Evolutionary conservation across 2,329 filamentous ascomycete species (phyloP).

Genomic region (Aspergillus sp.): DNA sequence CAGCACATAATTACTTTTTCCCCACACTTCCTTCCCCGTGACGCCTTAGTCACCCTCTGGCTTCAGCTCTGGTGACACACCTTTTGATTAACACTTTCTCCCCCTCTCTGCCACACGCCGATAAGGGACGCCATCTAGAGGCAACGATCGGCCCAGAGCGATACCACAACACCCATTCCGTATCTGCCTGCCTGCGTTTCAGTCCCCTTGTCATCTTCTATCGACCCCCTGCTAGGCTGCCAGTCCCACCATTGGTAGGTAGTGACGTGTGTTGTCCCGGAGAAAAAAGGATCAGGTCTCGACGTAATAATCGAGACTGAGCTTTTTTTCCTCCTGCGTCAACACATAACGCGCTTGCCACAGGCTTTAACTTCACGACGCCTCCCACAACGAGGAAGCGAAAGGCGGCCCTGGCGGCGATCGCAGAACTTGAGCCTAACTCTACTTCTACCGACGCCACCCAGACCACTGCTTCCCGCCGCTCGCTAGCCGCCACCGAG

Average conservation of each 20-base stretch:
- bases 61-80: conserved; percentile 10
- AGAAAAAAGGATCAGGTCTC: conserved; percentile 29
- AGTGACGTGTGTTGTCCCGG: conserved; percentile 32
- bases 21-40: conserved; percentile 11
- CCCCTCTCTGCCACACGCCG: conserved; percentile 30
- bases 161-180: neutral
- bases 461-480: conserved; percentile 28
- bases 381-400: conserved; percentile 58
- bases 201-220: conserved; percentile 1
- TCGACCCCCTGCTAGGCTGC: conserved; percentile 2
- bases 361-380: conserved; percentile 51
- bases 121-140: conserved; percentile 18
- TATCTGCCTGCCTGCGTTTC: conserved; percentile 8
- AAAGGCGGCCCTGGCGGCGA: conserved; percentile 56
- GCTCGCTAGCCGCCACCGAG: conserved; percentile 31
- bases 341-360: conserved; percentile 28
- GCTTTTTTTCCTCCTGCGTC: conserved; percentile 25
- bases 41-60: conserved; percentile 13
- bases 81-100: conserved; percentile 7
- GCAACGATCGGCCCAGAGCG: conserved; percentile 17
- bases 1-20: neutral
- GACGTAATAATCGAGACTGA: conserved; percentile 25
- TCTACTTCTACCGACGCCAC: conserved; percentile 35
- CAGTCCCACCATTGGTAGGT: conserved; percentile 22
- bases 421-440: conserved; percentile 30